A percentile compares a stretch with the other conserved stretches of the same genome.
Conservation (phyloP, 2,329 filamentous ascomycete genomes). For the Coniochaeta hoffmannii region DNA sequence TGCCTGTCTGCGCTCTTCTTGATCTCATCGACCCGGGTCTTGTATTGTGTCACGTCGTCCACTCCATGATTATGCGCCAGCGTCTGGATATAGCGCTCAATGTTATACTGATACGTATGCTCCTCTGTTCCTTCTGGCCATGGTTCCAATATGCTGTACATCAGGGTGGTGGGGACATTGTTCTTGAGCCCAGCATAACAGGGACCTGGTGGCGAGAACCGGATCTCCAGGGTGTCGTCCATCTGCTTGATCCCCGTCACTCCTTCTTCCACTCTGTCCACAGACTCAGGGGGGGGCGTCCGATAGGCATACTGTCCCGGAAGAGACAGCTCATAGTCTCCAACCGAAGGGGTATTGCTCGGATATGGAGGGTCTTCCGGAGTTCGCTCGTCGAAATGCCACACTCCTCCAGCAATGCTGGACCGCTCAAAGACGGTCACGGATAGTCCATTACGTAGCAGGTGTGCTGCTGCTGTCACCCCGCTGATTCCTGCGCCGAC, state of each 20-base stretch:
- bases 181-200: constrained; percentile 56
- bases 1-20: constrained; percentile 32
- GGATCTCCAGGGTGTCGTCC: constrained; percentile 33
- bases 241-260: not conserved
- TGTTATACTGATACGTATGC: constrained; percentile 46
- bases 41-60: constrained; percentile 39
- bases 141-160: constrained; percentile 31
- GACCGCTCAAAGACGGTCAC: constrained; percentile 31
- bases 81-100: constrained; percentile 55
- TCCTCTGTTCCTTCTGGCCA: constrained; percentile 56
- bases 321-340: constrained; percentile 17
- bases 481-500: constrained; percentile 33
- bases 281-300: constrained; percentile 11
- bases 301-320: constrained; percentile 10
- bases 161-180: constrained; percentile 61
- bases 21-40: constrained; percentile 50
- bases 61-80: constrained; percentile 44
- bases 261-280: not conserved
- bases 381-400: constrained; percentile 26
- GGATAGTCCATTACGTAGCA: constrained; percentile 24
- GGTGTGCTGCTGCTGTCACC: constrained; percentile 28
- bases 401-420: constrained; percentile 26
- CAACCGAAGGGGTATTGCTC: constrained; percentile 18
- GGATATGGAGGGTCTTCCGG: constrained; percentile 25
- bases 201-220: constrained; percentile 31